Evolutionary conservation across 2,329 filamentous ascomycete genomes (phyloP), one percentile per base, ranked within the genome.

Genomic region (Bipolaris cookei): DNA sequence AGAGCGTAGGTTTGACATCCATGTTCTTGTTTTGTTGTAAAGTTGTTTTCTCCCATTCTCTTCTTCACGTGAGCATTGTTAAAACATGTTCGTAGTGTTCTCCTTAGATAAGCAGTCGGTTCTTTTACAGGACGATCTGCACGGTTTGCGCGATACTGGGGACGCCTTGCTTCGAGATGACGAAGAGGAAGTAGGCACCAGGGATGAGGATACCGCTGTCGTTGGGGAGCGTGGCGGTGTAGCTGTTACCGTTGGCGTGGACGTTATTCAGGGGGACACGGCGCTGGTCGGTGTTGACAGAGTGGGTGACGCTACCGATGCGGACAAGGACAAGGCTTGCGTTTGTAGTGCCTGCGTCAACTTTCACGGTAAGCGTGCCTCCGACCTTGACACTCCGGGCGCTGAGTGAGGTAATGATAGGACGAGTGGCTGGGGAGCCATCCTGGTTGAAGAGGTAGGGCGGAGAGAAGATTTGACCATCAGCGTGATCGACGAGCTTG

Each of bases 221-320:
- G 14, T 52, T 58, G 1, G 68, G 68, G 10, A 70, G 44, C 7
- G 61, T 67, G 35, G 56, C 60, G 6, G 64, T 67, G 23, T 57
- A 60, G 4, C 11, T 46, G 10, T 45, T 32, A 13, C 59, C 62
- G 6, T 51, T 54, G 3, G 32, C 32, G 13, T 45, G 53, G 14
- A 68, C 49, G 6, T 44, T 54, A 11, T 49, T 61, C 18, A 71
- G 44, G 1, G 67, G 68, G 2, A 70, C 51, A 20, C 65, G 68
- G 14, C 67, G 56, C 54, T 72, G 69, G 32, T 71, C 67, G n/a
- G 44, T 70, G 44, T 72, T 72, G 20, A 71, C 63, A 3, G 68
- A 69, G 49, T 72, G 69, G 8, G 69, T 71, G 14, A 68, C 69
- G 43, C 52, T 69, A 13, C 68, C 68, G 18, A 72, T 69, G 28